Evolutionary conservation across 2,329 filamentous ascomycete genomes (phyloP).

Genomic region (Fusarium poae): DNA sequence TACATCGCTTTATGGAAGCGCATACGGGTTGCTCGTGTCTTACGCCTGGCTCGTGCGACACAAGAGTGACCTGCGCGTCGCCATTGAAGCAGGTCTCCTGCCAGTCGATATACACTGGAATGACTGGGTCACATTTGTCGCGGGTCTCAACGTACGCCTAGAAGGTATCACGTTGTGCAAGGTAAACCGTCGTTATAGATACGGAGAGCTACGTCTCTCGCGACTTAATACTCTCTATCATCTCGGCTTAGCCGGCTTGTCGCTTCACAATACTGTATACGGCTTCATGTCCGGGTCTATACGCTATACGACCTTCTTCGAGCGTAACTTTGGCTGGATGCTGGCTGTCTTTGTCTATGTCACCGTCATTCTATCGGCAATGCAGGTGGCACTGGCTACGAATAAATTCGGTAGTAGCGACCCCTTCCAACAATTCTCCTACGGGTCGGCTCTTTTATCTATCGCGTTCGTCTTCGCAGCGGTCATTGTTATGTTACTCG

Average conservation of each 20-base stretch:
- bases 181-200: slow-evolving; percentile 10
- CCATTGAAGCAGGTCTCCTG: neutral
- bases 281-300: neutral
- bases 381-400: neutral
- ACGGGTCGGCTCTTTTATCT: neutral
- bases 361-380: neutral
- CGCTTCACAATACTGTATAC: neutral
- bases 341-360: neutral
- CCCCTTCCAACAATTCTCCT: neutral
- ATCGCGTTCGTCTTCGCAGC: neutral
- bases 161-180: neutral
- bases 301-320: neutral
- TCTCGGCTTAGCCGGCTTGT: neutral
- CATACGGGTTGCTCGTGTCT: neutral
- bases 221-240: slow-evolving; percentile 27
- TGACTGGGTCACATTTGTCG: slow-evolving; percentile 12
- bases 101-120: neutral
- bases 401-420: neutral
- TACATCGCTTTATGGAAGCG: neutral
- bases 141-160: neutral
- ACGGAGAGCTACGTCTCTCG: slow-evolving; percentile 29
- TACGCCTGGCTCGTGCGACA: neutral
- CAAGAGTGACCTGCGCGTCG: neutral
- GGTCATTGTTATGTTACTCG: neutral
- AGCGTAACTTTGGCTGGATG: neutral